phyloP scores from a whole-genome alignment of 2,329 filamentous ascomycete genomes.

The Corniculantispora saksenae region DNA sequence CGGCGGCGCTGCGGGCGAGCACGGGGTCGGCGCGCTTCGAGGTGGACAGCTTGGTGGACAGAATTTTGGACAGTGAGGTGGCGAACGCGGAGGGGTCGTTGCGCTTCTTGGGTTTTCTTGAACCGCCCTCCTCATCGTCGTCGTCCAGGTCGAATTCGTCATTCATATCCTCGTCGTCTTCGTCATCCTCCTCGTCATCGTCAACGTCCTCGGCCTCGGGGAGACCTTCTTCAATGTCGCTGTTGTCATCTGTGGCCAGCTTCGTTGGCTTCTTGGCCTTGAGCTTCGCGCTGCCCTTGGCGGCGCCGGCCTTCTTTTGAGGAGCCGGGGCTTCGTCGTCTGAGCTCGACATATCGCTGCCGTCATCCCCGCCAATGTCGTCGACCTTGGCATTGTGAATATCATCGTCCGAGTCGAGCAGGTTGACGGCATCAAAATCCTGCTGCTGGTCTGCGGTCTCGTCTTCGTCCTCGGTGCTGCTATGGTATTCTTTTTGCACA shows the following conservation, averaged over 20 bases:
- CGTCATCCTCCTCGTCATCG: conserved; percentile 30
- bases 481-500: conserved; percentile 51
- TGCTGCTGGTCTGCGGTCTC: conserved; percentile 39
- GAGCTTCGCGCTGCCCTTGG: conserved; percentile 32
- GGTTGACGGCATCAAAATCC: conserved; percentile 52
- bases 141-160: conserved; percentile 34
- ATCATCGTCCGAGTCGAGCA: conserved; percentile 60
- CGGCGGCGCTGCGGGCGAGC: conserved; percentile 78
- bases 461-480: conserved; percentile 50
- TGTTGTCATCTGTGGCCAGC: conserved; percentile 38
- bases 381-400: conserved; percentile 55
- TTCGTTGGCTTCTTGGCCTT: conserved; percentile 29
- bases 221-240: conserved; percentile 32
- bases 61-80: conserved; percentile 89
- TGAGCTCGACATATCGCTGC: conserved; percentile 37
- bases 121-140: conserved; percentile 41
- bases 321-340: conserved; percentile 36
- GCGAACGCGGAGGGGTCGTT: conserved; percentile 92
- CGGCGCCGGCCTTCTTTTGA: conserved; percentile 29
- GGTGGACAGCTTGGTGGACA: conserved; percentile 82
- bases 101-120: conserved; percentile 65
- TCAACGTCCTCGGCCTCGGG: conserved; percentile 30
- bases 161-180: conserved; percentile 41
- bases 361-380: conserved; percentile 44
- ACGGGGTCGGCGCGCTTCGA: conserved; percentile 86